phyloP scores from a whole-genome alignment of 2,329 filamentous ascomycete species.

The Fusarium sp. region DNA sequence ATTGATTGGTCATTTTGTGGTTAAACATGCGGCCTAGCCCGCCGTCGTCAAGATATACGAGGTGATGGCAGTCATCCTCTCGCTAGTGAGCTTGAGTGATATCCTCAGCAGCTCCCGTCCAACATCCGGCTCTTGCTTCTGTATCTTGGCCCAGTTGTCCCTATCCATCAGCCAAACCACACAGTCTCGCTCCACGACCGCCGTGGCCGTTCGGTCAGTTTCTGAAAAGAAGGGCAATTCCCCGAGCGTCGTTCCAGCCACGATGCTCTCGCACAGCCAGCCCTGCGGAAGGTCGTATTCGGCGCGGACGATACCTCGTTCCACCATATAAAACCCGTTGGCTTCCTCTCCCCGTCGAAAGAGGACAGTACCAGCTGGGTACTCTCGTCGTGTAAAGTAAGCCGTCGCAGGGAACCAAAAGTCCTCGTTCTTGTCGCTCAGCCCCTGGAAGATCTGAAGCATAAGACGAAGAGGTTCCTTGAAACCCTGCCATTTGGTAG shows the following conservation, averaged over 20 bases:
- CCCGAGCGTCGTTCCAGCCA: conserved; percentile 93
- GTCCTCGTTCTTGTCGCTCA: conserved; percentile 88
- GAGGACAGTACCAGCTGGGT: conserved; percentile 76
- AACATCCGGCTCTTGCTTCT: conserved; percentile 79
- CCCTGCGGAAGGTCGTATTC: conserved; percentile 95
- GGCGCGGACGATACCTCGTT: conserved; percentile 87
- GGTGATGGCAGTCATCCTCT: conserved; percentile 83
- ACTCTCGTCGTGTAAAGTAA: conserved; percentile 80
- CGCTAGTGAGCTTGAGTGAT: conserved; percentile 92
- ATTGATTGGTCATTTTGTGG: conserved; percentile 3
- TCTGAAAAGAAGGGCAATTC: conserved; percentile 97
- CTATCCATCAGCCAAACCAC: conserved; percentile 85
- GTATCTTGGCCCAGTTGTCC: conserved; percentile 78
- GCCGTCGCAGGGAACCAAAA: conserved; percentile 88
- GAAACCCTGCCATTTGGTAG: conserved; percentile 84
- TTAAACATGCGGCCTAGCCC: conserved; percentile 46
- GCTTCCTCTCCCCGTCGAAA: conserved; percentile 83
- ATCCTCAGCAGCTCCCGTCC: conserved; percentile 87
- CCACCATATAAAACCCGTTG: conserved; percentile 89
- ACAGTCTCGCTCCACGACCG: conserved; percentile 83
- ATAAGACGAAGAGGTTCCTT: conserved; percentile 92
- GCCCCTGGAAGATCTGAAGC: conserved; percentile 92
- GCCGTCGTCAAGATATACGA: conserved; percentile 65
- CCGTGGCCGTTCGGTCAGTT: conserved; percentile 87
- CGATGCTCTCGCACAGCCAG: conserved; percentile 88